Base-by-base conservation (phyloP, 2,329 filamentous ascomycete genomes). In the Pestalotiopsis sp. region DNA sequence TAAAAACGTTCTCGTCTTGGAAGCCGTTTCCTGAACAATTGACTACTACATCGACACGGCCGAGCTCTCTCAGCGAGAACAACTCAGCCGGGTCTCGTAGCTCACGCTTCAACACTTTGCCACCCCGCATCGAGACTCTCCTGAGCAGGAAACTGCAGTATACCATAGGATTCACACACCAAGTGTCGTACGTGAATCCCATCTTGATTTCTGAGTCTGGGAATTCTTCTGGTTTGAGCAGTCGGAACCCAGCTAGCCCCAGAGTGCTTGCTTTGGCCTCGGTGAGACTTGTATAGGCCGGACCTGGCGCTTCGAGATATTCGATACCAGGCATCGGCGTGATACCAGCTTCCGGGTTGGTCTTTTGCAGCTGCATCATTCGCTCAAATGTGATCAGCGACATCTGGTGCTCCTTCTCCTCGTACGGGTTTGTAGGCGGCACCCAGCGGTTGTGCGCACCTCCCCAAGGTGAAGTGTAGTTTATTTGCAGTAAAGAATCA, bases 381-480 rank as follows among this genome's bases (percentile, higher is more conserved):
- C 80, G 78, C 7, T 72, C 73, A 74, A 79, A 86, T 11, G 84
- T 86, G 13, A 68, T 72, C 14, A 84, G 73, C 14, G 83, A 78
- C 73, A 85, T 78, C 49, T 67, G 75, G 70, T 86, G 84, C 69
- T 87, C 84, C 40, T 81, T 77, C 65, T 75, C 75, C 52, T 79
- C 77, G 4, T 72, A 63, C 13, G 75, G 74, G 41, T 77, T 74
- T 9, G 73, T 74, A 49, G 82, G 82, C 1, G 83, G 83, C 41
- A 87, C 83, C 73, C 83, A 86, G 56, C 86, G 82, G 71, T 87
- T 86, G 73, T 89, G 86, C 2, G 87, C 86, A 12, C 87, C 87
- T 45, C 83, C 87, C 86, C 86, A 89, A 65, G 86, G 86, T 38
- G 87, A 89, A 14, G 87, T 85, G 74, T 84, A 89, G 78, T 89